Percentiles rank a stretch among this genome's conserved stretches.
These are phyloP conservation scores for Deuterostichococcus epilithicus DNA, from an alignment of 139 green algal genomes.

Conservation along the genomic window DNA sequence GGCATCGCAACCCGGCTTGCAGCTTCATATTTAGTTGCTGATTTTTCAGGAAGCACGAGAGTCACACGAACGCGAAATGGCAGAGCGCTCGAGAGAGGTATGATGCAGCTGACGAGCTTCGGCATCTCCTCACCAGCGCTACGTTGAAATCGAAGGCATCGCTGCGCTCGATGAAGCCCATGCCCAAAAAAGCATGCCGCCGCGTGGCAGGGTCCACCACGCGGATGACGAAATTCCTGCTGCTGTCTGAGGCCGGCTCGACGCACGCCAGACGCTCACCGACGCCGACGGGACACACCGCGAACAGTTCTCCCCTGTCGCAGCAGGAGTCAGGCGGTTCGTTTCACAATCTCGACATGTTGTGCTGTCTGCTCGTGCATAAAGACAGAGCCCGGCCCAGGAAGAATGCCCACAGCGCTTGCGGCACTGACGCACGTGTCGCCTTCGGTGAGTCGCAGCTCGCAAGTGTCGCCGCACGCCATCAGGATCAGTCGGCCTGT, in stretches of 20 bases:
- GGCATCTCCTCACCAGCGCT: constrained; percentile 49
- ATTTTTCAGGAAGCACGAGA: not conserved
- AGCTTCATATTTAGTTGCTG: not conserved
- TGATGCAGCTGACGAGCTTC: not conserved
- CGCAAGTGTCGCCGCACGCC: constrained; percentile 26
- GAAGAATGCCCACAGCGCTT: not conserved
- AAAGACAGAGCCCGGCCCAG: not conserved
- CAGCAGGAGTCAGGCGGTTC: not conserved
- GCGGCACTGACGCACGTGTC: constrained; percentile 22
- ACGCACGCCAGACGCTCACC: constrained; percentile 50
- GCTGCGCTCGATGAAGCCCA: constrained; percentile 66
- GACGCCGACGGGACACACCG: constrained; percentile 51
- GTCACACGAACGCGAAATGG: not conserved
- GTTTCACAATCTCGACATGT: not conserved
- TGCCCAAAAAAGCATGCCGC: constrained; percentile 72
- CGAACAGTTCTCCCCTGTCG: constrained; percentile 69
- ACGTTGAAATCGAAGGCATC: constrained; percentile 87
- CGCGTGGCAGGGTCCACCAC: constrained; percentile 59
- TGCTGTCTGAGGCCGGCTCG: constrained; percentile 59
- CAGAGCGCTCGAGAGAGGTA: not conserved
- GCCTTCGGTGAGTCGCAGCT: constrained; percentile 59
- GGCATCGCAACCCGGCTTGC: not conserved
- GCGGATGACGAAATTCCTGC: constrained; percentile 73
- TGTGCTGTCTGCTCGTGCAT: not conserved
- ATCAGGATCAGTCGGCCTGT: constrained; percentile 42